Evolutionary conservation across 805 yeast genomes (phyloP).

Genomic region (Ogataea pini): DNA sequence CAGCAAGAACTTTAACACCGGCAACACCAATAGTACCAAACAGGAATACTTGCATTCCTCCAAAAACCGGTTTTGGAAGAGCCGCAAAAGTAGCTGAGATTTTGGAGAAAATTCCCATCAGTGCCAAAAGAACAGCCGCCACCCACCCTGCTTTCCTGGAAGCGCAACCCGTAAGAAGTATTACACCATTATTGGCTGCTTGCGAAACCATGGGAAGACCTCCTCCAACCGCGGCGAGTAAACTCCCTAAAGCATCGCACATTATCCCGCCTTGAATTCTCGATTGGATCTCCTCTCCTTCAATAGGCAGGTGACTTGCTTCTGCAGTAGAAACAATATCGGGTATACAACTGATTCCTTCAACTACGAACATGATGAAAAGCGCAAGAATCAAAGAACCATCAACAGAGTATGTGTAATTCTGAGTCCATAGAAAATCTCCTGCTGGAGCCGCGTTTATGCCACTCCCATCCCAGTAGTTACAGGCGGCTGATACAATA

Average conservation of each 20-base stretch:
- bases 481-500: slow-evolving; percentile 80
- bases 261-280: slow-evolving; percentile 82
- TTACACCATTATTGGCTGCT: slow-evolving; percentile 88
- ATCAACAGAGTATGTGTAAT: slow-evolving; percentile 66
- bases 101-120: slow-evolving; percentile 79
- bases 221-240: slow-evolving; percentile 69
- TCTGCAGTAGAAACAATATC: slow-evolving; percentile 88
- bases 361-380: slow-evolving; percentile 67
- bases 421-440: slow-evolving; percentile 78
- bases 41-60: slow-evolving; percentile 62
- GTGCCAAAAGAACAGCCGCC: slow-evolving; percentile 64
- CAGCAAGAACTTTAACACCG: slow-evolving; percentile 36
- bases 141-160: slow-evolving; percentile 46
- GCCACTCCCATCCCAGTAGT: slow-evolving; percentile 60
- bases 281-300: slow-evolving; percentile 72
- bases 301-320: slow-evolving; percentile 72
- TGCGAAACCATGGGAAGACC: slow-evolving; percentile 77
- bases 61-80: slow-evolving; percentile 67
- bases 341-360: slow-evolving; percentile 83
- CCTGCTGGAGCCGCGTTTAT: slow-evolving; percentile 71
- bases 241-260: slow-evolving; percentile 74
- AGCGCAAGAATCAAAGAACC: slow-evolving; percentile 78
- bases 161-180: slow-evolving; percentile 80
- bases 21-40: slow-evolving; percentile 40
- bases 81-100: slow-evolving; percentile 75